phyloP scores from a whole-genome alignment of 352 stramenopile species.

The Bremia lactucae region DNA sequence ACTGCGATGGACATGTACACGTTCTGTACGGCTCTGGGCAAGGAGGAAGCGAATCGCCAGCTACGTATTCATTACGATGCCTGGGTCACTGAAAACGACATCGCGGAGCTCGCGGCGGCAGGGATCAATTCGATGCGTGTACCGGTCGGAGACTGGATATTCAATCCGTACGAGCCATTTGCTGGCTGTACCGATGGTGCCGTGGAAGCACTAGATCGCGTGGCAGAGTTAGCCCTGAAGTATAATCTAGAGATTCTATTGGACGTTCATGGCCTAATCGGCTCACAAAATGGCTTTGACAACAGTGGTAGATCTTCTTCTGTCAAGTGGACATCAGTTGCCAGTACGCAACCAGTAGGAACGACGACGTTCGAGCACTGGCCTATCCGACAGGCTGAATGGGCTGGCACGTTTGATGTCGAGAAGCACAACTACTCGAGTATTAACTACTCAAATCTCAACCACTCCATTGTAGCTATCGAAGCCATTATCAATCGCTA shows the following conservation, averaged over 20 bases:
- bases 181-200: conserved; percentile 87
- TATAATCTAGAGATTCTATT: conserved; percentile 86
- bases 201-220: conserved; percentile 84
- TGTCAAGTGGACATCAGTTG: conserved; percentile 87
- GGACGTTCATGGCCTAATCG: conserved; percentile 89
- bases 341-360: conserved; percentile 65
- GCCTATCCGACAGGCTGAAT: conserved; percentile 86
- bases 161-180: conserved; percentile 90
- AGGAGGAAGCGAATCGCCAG: conserved; percentile 87
- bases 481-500: conserved; percentile 86
- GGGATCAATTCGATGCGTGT: conserved; percentile 82
- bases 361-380: conserved; percentile 92
- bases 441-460: conserved; percentile 89
- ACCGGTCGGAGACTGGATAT: conserved; percentile 94
- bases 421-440: conserved; percentile 78
- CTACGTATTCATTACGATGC: conserved; percentile 89
- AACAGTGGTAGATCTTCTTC: conserved; percentile 86
- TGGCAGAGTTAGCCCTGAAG: conserved; percentile 79
- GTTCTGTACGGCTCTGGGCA: conserved; percentile 82
- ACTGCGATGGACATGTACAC: conserved; percentile 89
- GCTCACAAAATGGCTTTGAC: conserved; percentile 94
- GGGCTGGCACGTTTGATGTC: conserved; percentile 88
- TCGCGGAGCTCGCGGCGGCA: conserved; percentile 64
- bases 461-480: conserved; percentile 87
- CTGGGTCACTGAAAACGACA: conserved; percentile 92